Percentiles rank a stretch among this genome's conserved stretches.
Conservation (phyloP, 2,329 filamentous ascomycete genomes). For the Cytospora piceicola region DNA sequence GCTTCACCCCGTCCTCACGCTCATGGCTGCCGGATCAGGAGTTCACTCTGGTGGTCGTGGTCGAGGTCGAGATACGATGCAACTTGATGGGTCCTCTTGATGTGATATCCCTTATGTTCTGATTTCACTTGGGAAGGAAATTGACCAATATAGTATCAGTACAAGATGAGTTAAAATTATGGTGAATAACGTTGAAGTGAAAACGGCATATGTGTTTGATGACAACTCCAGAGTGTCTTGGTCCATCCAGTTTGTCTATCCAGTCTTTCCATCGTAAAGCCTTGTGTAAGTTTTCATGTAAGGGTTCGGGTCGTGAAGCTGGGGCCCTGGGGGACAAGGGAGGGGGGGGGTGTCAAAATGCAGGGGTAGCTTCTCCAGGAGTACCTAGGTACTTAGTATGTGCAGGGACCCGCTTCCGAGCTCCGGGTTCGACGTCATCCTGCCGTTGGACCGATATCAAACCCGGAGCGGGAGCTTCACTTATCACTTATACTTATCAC, state of each 20-base stretch:
- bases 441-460: conserved; percentile 4
- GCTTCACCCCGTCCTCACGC: not conserved
- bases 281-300: conserved; percentile 8
- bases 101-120: not conserved
- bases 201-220: not conserved
- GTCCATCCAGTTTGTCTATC: not conserved
- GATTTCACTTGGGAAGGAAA: not conserved
- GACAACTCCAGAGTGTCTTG: not conserved
- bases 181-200: not conserved
- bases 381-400: conserved; percentile 1
- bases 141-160: not conserved
- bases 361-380: not conserved
- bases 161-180: not conserved
- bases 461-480: not conserved
- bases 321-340: not conserved
- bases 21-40: conserved; percentile 9
- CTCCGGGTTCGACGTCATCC: conserved; percentile 24
- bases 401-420: not conserved
- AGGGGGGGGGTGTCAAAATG: not conserved
- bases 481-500: too few relatives aligned
- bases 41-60: not conserved
- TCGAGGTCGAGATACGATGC: not conserved
- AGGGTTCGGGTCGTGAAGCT: conserved; percentile 12
- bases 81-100: not conserved
- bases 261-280: not conserved